These are phyloP conservation scores for Apiospora aurea DNA, from an alignment of 2,329 filamentous ascomycete species.

Conservation along the genomic window DNA sequence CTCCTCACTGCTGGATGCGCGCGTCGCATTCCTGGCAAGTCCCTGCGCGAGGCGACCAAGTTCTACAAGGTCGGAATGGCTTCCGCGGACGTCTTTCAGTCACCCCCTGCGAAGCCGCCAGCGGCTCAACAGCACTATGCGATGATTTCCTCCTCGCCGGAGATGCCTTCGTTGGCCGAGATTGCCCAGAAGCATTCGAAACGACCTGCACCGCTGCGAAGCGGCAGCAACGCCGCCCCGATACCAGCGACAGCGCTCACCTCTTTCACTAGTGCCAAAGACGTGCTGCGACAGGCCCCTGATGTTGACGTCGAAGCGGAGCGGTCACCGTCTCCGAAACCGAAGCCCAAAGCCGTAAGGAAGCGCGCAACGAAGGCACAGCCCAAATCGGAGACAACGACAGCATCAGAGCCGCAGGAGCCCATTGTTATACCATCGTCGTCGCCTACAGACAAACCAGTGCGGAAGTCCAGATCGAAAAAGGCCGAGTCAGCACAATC, in stretches of 20 bases:
- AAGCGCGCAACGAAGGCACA: slow-evolving; percentile 28
- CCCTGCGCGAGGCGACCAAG: slow-evolving; percentile 34
- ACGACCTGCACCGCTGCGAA: slow-evolving; percentile 39
- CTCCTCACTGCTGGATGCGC: slow-evolving; percentile 48
- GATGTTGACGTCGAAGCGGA: slow-evolving; percentile 39
- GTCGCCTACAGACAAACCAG: slow-evolving; percentile 42
- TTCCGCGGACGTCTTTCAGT: slow-evolving; percentile 40
- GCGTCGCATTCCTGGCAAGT: slow-evolving; percentile 49
- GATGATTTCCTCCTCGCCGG: slow-evolving; percentile 59
- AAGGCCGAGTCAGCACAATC: slow-evolving; percentile 27
- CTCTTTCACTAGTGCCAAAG: slow-evolving; percentile 52
- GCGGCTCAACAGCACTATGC: slow-evolving; percentile 23
- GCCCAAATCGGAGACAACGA: slow-evolving; percentile 10
- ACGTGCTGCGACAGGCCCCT: slow-evolving; percentile 44
- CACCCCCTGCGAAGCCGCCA: slow-evolving; percentile 37
- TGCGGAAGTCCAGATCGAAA: slow-evolving; percentile 44
- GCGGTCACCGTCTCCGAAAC: slow-evolving; percentile 34
- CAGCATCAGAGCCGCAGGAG: slow-evolving; percentile 5
- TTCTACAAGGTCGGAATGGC: slow-evolving; percentile 38
- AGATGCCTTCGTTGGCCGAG: slow-evolving; percentile 60
- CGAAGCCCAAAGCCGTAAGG: slow-evolving; percentile 29
- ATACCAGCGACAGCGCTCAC: slow-evolving; percentile 46
- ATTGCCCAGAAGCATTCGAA: slow-evolving; percentile 48
- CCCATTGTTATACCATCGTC: slow-evolving; percentile 33
- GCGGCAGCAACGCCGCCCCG: slow-evolving; percentile 46